Conservation (phyloP, 202 grass and related monocot species). For the Eragrostis tef region DNA sequence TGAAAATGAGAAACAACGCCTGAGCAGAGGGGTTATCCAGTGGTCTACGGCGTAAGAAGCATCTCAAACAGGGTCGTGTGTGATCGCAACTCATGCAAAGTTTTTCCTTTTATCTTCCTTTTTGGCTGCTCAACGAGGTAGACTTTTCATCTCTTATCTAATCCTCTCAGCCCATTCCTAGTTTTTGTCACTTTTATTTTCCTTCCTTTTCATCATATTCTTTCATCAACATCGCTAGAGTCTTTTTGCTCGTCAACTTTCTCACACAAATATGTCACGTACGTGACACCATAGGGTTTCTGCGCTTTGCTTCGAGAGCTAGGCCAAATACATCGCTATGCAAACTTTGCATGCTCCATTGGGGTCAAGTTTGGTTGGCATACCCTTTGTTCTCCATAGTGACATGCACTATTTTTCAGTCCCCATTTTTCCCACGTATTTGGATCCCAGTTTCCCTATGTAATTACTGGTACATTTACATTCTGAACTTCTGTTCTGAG, state of each 20-base stretch:
- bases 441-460: conserved; percentile 21
- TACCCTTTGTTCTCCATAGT: conserved; percentile 33
- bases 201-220: conserved; percentile 18
- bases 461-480: not conserved
- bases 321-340: conserved; percentile 22
- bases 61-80: not conserved
- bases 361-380: conserved; percentile 10
- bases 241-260: conserved; percentile 17
- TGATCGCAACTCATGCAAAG: conserved; percentile 42
- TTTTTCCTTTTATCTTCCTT: not conserved
- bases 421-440: conserved; percentile 3
- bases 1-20: not conserved
- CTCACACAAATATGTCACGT: not conserved
- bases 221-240: conserved; percentile 20
- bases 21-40: not conserved
- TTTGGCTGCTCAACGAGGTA: not conserved
- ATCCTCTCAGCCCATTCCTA: not conserved
- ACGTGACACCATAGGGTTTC: not conserved
- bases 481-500: too few species aligned
- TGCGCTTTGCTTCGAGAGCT: not conserved
- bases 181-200: conserved; percentile 36
- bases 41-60: not conserved
- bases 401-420: conserved; percentile 28
- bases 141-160: conserved; percentile 21
- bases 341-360: not conserved